Evolutionary conservation across 2,329 filamentous ascomycete species (phyloP).

Genomic region (Zasmidium cellare): DNA sequence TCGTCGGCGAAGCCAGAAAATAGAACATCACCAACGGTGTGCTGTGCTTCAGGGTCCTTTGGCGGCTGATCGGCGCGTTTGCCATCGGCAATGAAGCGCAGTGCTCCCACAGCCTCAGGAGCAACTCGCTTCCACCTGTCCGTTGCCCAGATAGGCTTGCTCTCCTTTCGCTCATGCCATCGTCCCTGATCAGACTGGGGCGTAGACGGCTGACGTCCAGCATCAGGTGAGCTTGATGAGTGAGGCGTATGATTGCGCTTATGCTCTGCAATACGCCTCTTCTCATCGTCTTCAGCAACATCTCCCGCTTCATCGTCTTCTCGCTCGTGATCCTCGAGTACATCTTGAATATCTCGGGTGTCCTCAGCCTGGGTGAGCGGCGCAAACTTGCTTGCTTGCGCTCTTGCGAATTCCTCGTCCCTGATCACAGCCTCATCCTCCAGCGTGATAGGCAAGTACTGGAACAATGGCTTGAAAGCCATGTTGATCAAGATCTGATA

Average conservation of each 20-base stretch:
- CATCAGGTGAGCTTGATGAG: conserved; percentile 3
- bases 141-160: conserved; percentile 14
- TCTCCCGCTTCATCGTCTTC: conserved; percentile 37
- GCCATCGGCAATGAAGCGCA: conserved; percentile 26
- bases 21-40: conserved; percentile 70
- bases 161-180: conserved; percentile 15
- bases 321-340: conserved; percentile 18
- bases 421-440: conserved; percentile 93
- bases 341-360: conserved; percentile 30
- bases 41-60: conserved; percentile 61
- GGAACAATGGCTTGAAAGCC: conserved; percentile 81
- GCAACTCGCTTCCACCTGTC: conserved; percentile 21
- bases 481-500: conserved; percentile 81
- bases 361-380: conserved; percentile 30
- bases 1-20: conserved; percentile 89
- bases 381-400: conserved; percentile 47
- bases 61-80: conserved; percentile 10
- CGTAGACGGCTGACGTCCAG: background rate
- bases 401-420: conserved; percentile 82
- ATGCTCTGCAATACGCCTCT: conserved; percentile 40
- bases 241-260: conserved; percentile 2
- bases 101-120: conserved; percentile 22
- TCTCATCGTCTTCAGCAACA: conserved; percentile 13
- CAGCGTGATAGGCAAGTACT: conserved; percentile 89
- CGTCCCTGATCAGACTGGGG: conserved; percentile 6